Evolutionary conservation across 148 eudicot genomes (phyloP), one percentile per base, ranked within the genome.

Genomic region (Heliamphora exappendiculata): DNA sequence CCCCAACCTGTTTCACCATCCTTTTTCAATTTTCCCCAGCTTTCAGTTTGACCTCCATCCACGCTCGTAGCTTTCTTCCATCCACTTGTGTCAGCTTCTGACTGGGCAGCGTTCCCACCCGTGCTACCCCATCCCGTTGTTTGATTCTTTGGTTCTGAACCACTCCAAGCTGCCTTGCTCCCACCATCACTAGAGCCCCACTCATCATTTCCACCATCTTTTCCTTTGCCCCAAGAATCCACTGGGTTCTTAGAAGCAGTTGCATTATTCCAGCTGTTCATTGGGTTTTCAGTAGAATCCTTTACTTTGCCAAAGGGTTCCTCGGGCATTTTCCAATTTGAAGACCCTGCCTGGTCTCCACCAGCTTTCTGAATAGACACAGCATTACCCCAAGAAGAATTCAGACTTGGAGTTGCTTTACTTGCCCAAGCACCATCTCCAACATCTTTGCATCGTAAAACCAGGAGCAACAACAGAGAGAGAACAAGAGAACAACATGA

Each of bases 341-440:
- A 79, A 13, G 85, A 67, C 36, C 69, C 76, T 5, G 75, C 83
- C 31, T 76, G 68, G 64, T 80, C 75, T 63, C 75, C 86, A 39
- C 26, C 80, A 72, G 70, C 81, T 73, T 81, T 72, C 74, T 70
- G 66, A 28, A 72, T 74, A 65, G 83, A 64, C 73, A 60, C 79
- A 10, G 85, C 75, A 37, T 68, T 74, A 77, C 88, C 90, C 90
- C 90, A 87, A 34, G 86, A 72, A 16, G 87, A 79, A 72, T 19
- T 81, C 53, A 73, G 73, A 24, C 72, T 78, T 41, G 79, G 31
- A 66, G 81, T 75, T 20, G 58, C 83, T 91, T 89, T 88, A 64
- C 78, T 83, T 44, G 82, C 85, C 94, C 94, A 89, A 73, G 78
- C 74, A 81, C 75, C 69, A 39, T 77, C 88, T 57, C 72, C 91